Base-by-base conservation (phyloP, 2,329 filamentous ascomycete genomes). In the Monascus ruber region DNA sequence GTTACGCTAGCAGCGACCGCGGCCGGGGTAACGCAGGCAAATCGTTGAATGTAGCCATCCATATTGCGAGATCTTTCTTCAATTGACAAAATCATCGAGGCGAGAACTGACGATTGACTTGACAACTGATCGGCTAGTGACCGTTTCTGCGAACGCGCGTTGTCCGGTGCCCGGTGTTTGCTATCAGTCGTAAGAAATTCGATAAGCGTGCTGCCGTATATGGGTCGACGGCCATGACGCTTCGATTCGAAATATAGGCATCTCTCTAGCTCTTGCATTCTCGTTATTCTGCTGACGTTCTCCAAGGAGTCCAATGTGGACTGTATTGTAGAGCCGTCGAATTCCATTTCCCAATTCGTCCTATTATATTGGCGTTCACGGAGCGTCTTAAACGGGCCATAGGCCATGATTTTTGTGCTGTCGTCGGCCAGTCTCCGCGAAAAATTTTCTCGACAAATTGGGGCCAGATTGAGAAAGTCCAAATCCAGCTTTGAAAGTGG, bases 21-120 rank as follows among this genome's bases (percentile, higher is more conserved):
- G 1, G 85, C 81, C 2, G 91, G 91, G 0, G 91, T 96, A 28
- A 94, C 79, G 52, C 89, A 98, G 1, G 84, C 85, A 53, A 95
- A 98, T 56, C 89, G 85, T 46, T 83, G 79, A 38, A 98, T 81
- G 2, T 75, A 79, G 0, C 77, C 78, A 52, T 89, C 81, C 62
- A 94, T 71, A 9, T 72, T 70, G 37, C 78, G 73, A 1, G 87
- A 80, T 24, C 87, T 80, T 51, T 85, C 74, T 32, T 81, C 74
- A 1, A 94, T 60, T 0, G 80, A 86, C 11, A 80, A 77, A n/a
- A 91, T 76, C 64, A 91, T 76, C 4, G 62, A 63, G 3, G 61
- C 58, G 29, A 66, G 59, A 26, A 63, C 54, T 5, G 60, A 58
- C 3, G 84, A 84, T 39, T 80, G 78, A 46, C 80, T 77, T 38